Percentiles rank a stretch among this genome's conserved stretches.
These are phyloP conservation scores for Aspergillus clavatus DNA, from an alignment of 2,329 filamentous ascomycete species.

Conservation along the genomic window DNA sequence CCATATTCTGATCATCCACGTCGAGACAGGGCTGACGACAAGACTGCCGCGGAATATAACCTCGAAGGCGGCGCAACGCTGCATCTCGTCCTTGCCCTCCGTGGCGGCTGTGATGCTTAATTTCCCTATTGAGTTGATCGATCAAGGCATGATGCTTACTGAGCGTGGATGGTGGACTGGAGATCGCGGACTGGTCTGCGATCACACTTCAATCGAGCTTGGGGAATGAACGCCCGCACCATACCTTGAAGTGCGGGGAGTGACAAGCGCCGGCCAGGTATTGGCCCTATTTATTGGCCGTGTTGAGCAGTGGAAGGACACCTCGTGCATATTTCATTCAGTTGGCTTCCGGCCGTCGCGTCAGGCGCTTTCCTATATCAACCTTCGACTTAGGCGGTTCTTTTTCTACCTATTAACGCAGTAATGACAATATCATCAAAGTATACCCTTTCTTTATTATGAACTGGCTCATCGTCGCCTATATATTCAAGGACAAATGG, in stretches of 20 bases:
- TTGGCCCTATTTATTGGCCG: no score
- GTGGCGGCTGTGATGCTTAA: slow-evolving; percentile 57
- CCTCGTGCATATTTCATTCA: no score
- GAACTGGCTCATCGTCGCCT: neutral
- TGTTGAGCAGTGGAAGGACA: neutral
- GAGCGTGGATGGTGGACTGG: neutral
- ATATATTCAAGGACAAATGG: neutral
- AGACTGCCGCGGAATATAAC: slow-evolving; percentile 83
- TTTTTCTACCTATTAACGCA: slow-evolving; percentile 8
- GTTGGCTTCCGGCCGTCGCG: no score
- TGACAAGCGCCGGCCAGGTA: no score
- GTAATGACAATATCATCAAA: slow-evolving; percentile 7
- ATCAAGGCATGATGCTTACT: slow-evolving; percentile 5
- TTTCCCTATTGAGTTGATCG: slow-evolving; percentile 13
- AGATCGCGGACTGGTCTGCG: no score
- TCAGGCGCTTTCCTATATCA: neutral
- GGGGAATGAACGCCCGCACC: no score
- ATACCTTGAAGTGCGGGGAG: no score
- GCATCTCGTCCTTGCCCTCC: slow-evolving; percentile 89
- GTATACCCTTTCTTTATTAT: neutral
- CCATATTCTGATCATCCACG: slow-evolving; percentile 2
- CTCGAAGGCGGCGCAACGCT: slow-evolving; percentile 90
- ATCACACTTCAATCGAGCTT: no score
- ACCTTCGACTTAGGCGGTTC: neutral
- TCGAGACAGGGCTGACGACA: slow-evolving; percentile 75